Evolutionary conservation across 2,329 filamentous ascomycete genomes (phyloP), one percentile per base, ranked within the genome.

Genomic region (Metarhizium guizhouense): DNA sequence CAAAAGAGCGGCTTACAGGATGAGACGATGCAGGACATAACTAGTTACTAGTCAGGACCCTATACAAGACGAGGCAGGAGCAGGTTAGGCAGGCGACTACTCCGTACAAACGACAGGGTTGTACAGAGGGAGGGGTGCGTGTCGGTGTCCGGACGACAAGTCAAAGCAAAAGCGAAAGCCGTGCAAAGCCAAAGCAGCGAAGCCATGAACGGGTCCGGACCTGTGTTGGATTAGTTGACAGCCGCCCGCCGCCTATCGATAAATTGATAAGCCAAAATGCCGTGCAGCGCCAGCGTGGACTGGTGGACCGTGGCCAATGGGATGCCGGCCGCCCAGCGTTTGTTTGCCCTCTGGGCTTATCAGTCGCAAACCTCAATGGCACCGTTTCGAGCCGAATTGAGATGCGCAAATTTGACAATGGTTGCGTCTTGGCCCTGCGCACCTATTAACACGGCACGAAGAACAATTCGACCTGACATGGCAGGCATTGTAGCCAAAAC

Each of bases 251-350:
- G 45, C 45, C 45, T 48, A 48, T 48, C 45, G 45, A 48, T 48
- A 48, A 40, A 48, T 48, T 48, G 45, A 48, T 48, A 48, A 48
- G 45, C 45, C 45, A 48, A 30, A 48, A 48, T 48, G 45, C 45
- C 45, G 20, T 48, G 45, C 20, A 48, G 20, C 25, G 10, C 6
- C 10, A n/a, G n/a, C n/a, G 16, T 42, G 40, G 40, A 7, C 8
- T 13, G 40, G 32, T 42, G 14, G 11, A 6, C 13, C n/a, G 40
- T 42, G 14, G 11, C 14, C 14, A 4, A 6, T 42, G 40, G 6
- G 6, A 45, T 45, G 42, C n/a, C 42, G 6, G 6, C 16, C n/a
- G 38, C 13, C 16, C 6, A 20, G 11, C 25, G 45, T 30, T 29
- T 48, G 45, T 48, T 48, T 8, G 30, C 6, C 20, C 7, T 48